These are phyloP conservation scores for Tylopilus sp. DNA, from an alignment of 1,284 basidiomycete genomes.

Conservation along the genomic window DNA sequence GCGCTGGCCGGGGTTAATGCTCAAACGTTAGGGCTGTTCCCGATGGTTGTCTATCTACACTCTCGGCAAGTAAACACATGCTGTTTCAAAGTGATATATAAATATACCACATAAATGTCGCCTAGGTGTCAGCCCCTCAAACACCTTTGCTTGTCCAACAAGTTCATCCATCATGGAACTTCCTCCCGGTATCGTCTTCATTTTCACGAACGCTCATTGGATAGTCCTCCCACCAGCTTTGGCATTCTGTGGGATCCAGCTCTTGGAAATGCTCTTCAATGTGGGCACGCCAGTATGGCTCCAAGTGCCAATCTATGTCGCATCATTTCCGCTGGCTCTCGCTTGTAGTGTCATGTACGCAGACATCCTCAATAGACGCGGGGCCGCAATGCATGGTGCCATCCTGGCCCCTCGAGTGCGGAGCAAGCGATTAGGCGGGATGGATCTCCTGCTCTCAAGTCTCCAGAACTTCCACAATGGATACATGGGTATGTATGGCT, in stretches of 20 bases:
- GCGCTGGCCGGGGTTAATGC: too few species aligned
- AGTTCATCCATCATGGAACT: conserved; percentile 5
- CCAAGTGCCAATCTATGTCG: conserved; percentile 15
- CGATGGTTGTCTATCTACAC: not conserved
- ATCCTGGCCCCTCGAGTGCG: conserved; percentile 32
- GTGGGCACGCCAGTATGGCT: conserved; percentile 19
- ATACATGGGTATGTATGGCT: conserved; percentile 36
- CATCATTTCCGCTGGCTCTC: conserved; percentile 31
- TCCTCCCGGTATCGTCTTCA: conserved; percentile 31
- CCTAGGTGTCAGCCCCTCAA: not conserved
- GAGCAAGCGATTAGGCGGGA: conserved; percentile 34
- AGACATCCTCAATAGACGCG: conserved; percentile 26
- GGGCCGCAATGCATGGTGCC: conserved; percentile 36
- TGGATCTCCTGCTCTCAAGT: conserved; percentile 30
- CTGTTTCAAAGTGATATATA: not conserved
- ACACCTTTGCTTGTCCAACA: not conserved
- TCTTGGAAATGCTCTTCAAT: conserved; percentile 4
- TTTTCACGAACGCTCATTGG: conserved; percentile 20
- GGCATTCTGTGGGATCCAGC: conserved; percentile 13
- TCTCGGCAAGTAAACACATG: not conserved
- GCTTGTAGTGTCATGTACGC: conserved; percentile 18
- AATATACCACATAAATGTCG: not conserved
- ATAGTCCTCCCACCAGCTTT: conserved; percentile 21
- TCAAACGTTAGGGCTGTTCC: not conserved
- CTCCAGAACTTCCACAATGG: conserved; percentile 29